Conservation (phyloP, 306 rosid species). For the Inga leiocalycina region DNA sequence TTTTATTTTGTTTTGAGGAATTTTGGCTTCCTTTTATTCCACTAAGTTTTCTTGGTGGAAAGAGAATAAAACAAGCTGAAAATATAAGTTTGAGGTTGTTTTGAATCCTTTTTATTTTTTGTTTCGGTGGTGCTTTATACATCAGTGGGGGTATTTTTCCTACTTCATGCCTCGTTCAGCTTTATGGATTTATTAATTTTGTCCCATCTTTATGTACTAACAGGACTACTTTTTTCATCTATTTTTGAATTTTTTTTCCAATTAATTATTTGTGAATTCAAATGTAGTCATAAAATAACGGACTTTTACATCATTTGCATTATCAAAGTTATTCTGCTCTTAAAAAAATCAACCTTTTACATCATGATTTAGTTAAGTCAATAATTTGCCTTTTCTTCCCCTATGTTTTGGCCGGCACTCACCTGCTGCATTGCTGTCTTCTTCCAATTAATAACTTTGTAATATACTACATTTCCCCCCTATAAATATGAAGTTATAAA, state of each 20-base stretch:
- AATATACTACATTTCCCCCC: neutral
- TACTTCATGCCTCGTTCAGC: conserved; percentile 15
- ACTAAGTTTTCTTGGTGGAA: conserved; percentile 11
- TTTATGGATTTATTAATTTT: neutral
- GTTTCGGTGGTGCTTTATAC: neutral
- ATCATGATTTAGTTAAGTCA: too few species aligned
- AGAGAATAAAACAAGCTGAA: neutral
- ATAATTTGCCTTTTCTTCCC: too few species aligned
- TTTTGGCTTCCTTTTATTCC: conserved; percentile 9
- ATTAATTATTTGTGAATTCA: too few species aligned
- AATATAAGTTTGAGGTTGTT: neutral
- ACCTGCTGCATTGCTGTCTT: neutral
- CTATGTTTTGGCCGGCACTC: too few species aligned
- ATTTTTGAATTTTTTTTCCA: too few species aligned
- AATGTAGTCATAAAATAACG: too few species aligned
- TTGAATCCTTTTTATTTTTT: conserved; percentile 22
- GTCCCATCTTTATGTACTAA: too few species aligned
- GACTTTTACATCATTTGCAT: too few species aligned
- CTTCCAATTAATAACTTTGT: neutral
- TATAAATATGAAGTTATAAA: conserved; percentile 2
- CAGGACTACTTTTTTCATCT: too few species aligned
- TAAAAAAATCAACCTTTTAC: too few species aligned
- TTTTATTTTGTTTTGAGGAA: conserved; percentile 17
- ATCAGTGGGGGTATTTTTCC: neutral
- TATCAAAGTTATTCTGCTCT: too few species aligned